Percentiles rank a stretch among this genome's conserved stretches.
Evolutionary conservation across 768 basidiomycete species (phyloP).

Genomic region (Pisolithus albus): DNA sequence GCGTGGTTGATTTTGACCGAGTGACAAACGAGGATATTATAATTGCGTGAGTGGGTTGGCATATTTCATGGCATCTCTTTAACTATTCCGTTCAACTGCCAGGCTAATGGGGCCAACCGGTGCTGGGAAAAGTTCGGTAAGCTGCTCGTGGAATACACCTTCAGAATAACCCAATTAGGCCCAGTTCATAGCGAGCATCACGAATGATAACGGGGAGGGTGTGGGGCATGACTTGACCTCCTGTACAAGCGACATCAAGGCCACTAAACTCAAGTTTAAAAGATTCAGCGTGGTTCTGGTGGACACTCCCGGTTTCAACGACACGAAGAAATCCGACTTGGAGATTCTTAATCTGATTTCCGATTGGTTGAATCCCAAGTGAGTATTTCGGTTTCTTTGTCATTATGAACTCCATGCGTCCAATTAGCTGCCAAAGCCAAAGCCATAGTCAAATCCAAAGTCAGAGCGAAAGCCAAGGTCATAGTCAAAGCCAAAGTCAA

Average conservation of each 20-base stretch:
- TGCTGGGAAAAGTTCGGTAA: conserved; percentile 17
- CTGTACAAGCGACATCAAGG: conserved; percentile 4
- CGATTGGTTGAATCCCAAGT: conserved; percentile 5
- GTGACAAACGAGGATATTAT: too few species aligned
- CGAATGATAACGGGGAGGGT: background rate
- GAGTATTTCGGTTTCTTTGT: too few species aligned
- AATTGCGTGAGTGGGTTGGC: too few species aligned
- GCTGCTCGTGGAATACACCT: background rate
- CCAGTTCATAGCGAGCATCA: background rate
- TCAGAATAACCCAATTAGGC: background rate
- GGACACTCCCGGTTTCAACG: conserved; percentile 52
- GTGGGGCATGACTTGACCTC: conserved; percentile 9
- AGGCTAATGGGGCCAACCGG: background rate
- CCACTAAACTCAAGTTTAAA: background rate
- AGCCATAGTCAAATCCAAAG: too few species aligned
- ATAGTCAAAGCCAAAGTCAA: too few species aligned
- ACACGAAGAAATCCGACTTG: conserved; percentile 36
- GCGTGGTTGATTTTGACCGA: too few species aligned
- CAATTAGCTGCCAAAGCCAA: conserved; percentile 5
- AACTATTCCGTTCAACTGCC: too few species aligned
- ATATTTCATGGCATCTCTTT: background rate
- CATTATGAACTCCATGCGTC: background rate
- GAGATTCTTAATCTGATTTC: conserved; percentile 42
- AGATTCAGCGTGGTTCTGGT: conserved; percentile 35
- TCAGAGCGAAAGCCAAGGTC: too few species aligned